Evolutionary conservation across 2,329 filamentous ascomycete species (phyloP), one percentile per base, ranked within the genome.

Genomic region (Apiospora sp.): DNA sequence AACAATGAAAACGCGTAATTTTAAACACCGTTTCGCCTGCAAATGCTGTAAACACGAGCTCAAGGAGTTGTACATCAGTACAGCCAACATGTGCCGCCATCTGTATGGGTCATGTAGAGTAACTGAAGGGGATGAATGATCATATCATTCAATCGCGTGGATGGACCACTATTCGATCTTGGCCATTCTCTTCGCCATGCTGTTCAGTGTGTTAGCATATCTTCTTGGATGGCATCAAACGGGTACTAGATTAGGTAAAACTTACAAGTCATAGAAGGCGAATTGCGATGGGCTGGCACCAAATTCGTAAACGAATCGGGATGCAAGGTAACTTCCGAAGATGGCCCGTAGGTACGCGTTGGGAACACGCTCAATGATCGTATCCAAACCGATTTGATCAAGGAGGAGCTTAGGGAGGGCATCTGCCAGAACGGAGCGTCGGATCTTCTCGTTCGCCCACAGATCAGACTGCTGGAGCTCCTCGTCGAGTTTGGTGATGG

Each of bases 241-340:
- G 41, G 27, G 16, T 68, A 3, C 8, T 22, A 5, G 27, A 34
- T 34, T 2, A 41, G 43, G 27, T 30, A 37, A 67, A 73, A 92
- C 93, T 91, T 86, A 95, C 93, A 98, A 99, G 82, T 97, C 94
- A 84, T 97, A 99, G 88, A 99, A 99, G 51, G 96, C 95, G 86
- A 99, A 98, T 80, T 98, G 96, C 86, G 93, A 96, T 6, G 96
- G 95, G 76, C 90, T 92, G 81, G 95, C 95, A 79, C 96, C 96
- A 82, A 96, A 96, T 82, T 97, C 91, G 83, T 99, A 99, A 54
- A 99, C 94, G 82, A 99, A 99, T 61, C 96, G 93, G 80, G 93
- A 97, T 68, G 96, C 96, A 77, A 99, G 88, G 84, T 96, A 98
- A 81, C 94, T 97, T 77, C 96, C 96, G 81, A 99, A 99, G 82